These are phyloP conservation scores for Cercospora citrullina DNA, from an alignment of 2,329 filamentous ascomycete genomes.

Conservation along the genomic window DNA sequence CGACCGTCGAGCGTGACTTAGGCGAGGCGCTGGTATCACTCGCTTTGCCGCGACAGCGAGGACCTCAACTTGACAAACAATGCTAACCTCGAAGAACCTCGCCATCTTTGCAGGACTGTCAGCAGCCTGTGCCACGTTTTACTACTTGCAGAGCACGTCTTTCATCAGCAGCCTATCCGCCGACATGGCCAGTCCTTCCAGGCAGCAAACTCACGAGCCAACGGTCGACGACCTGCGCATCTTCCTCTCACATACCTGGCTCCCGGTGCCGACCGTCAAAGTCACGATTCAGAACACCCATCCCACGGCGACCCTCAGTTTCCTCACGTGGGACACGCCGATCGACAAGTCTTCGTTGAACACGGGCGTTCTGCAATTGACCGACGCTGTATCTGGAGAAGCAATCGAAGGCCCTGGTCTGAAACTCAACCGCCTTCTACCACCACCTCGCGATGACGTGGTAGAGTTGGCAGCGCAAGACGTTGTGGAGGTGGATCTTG, in stretches of 20 bases:
- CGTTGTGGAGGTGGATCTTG: constrained; percentile 39
- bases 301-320: constrained; percentile 38
- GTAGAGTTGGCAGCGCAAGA: constrained; percentile 40
- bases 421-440: constrained; percentile 42
- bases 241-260: constrained; percentile 10
- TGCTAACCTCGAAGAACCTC: background rate
- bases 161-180: background rate
- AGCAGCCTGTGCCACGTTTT: background rate
- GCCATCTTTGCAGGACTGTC: background rate
- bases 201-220: constrained; percentile 1
- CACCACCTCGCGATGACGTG: constrained; percentile 41
- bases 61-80: background rate
- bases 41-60: background rate
- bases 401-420: constrained; percentile 37
- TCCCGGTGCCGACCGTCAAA: constrained; percentile 27
- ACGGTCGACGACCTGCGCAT: constrained; percentile 12
- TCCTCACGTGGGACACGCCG: constrained; percentile 46
- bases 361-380: constrained; percentile 42
- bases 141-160: background rate
- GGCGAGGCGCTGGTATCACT: background rate
- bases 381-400: constrained; percentile 33
- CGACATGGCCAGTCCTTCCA: background rate
- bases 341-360: constrained; percentile 43
- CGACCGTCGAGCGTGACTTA: background rate
- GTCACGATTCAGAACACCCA: constrained; percentile 43